Base-by-base conservation (phyloP, 371 early-diverging fungal species). In the Mucor racemosus region DNA sequence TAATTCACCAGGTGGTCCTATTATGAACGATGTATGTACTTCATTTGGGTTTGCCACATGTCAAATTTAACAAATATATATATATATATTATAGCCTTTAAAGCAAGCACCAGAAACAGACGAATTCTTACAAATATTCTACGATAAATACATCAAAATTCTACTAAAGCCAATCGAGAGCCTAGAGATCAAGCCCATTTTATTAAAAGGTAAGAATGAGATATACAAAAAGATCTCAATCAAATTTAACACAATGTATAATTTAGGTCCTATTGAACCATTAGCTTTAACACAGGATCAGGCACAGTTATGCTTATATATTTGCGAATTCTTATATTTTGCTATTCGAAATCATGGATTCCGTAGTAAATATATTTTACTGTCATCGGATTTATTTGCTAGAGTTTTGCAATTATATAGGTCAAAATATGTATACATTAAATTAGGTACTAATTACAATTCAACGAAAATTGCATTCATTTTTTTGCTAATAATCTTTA, bases 241-340 rank as follows among this genome's bases (percentile, higher is more conserved):
- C 11, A 44, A 19, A 58, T 21, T 14, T 34, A 61, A 26, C 8
- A 4, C 0, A 9, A 21, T 17, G 21, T 13, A 19, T 5, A 9
- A 11, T 26, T 9, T 60, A 72, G 81, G 76, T 7, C 75, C 75
- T 3, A 58, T 82, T 31, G 79, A 77, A 55, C 67, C 60, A 8
- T 66, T 82, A n/a, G 40, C 54, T 34, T 53, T 79, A 10, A 61
- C 69, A 11, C 70, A 64, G 26, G 72, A 79, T 26, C 65, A 75
- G 44, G 72, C 82, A 10, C 71, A 80, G 14, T 62, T 84, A 5
- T 81, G 79, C 59, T 72, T 88, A 19, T 86, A 88, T 60, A 72
- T 94, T 26, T 92, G 92, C 74, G 94, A 93, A 21, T 73, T 94
- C 17, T 70, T 95, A 15, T 84, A 88, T 50, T 91, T 89, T 75